phyloP scores from a whole-genome alignment of 2,329 filamentous ascomycete genomes.

The Periglandula ipomoeae region DNA sequence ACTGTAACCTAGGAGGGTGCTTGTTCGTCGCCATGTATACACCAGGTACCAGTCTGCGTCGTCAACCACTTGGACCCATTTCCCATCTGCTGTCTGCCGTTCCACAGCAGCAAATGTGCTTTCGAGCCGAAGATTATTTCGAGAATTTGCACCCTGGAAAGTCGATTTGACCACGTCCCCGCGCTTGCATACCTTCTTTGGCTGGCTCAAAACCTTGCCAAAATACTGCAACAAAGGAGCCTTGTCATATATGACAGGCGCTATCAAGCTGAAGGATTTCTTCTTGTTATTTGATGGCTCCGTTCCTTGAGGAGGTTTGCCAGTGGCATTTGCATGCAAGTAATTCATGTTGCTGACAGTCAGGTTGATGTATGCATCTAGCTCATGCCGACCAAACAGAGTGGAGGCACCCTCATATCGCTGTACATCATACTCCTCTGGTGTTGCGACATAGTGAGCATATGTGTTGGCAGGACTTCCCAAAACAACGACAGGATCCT shows the following conservation, averaged over 20 bases:
- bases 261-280: constrained; percentile 73
- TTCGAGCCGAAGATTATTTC: constrained; percentile 76
- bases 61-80: constrained; percentile 59
- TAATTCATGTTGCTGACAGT: constrained; percentile 53
- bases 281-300: constrained; percentile 70
- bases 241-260: constrained; percentile 66
- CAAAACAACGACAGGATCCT: constrained; percentile 65
- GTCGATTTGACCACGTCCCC: constrained; percentile 56
- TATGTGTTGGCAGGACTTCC: constrained; percentile 89
- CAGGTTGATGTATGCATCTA: constrained; percentile 81
- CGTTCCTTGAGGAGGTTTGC: constrained; percentile 42
- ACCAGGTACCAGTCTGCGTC: constrained; percentile 80
- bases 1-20: constrained; percentile 61
- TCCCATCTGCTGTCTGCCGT: constrained; percentile 32
- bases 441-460: constrained; percentile 70
- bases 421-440: constrained; percentile 74
- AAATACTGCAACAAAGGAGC: constrained; percentile 57
- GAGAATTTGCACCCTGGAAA: constrained; percentile 82
- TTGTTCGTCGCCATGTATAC: constrained; percentile 69
- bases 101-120: constrained; percentile 73
- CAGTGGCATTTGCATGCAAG: constrained; percentile 26
- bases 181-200: constrained; percentile 42
- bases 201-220: constrained; percentile 54
- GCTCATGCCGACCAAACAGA: constrained; percentile 72
- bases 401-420: constrained; percentile 95